Percentiles rank a stretch among this genome's conserved stretches.
These are phyloP conservation scores for Tulasnella sp. DNA, from an alignment of 768 basidiomycete species.

Conservation along the genomic window DNA sequence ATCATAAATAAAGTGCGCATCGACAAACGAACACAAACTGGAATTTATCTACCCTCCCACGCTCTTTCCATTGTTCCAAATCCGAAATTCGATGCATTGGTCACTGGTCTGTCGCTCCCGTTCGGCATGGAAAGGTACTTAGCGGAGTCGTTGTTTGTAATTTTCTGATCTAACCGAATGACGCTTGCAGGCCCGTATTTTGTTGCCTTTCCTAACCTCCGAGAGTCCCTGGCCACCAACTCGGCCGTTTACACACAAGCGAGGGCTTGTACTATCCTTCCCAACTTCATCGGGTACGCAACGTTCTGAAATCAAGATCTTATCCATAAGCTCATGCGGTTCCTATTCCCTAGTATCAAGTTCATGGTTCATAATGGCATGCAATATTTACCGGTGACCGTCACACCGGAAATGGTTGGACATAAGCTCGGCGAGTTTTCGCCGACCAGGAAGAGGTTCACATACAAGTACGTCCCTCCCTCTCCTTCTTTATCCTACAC, in stretches of 20 bases:
- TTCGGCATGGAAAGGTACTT: conserved; percentile 36
- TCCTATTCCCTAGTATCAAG: conserved; percentile 42
- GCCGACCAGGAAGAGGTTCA: conserved; percentile 78
- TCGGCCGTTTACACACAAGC: conserved; percentile 83
- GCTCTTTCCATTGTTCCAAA: too few species aligned
- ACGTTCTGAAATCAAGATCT: background rate
- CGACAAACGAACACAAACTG: too few species aligned
- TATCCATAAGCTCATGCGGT: background rate
- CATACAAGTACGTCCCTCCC: conserved; percentile 57
- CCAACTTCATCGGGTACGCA: conserved; percentile 88
- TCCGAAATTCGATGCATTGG: background rate
- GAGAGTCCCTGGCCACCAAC: conserved; percentile 68
- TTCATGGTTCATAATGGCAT: conserved; percentile 95
- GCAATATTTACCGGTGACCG: conserved; percentile 70
- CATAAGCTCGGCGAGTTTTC: conserved; percentile 96
- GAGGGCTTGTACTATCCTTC: conserved; percentile 83
- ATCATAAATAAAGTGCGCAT: too few species aligned
- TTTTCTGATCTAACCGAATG: background rate
- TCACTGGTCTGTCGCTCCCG: conserved; percentile 19
- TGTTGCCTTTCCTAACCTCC: conserved; percentile 81
- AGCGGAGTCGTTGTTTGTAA: background rate
- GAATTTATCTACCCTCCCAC: too few species aligned
- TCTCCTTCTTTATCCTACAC: background rate
- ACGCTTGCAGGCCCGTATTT: conserved; percentile 76
- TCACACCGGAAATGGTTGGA: conserved; percentile 97